Percentiles rank a stretch among this genome's conserved stretches.
phyloP scores from a whole-genome alignment of 805 yeast genomes.

The Metschnikowia amazonensis region DNA sequence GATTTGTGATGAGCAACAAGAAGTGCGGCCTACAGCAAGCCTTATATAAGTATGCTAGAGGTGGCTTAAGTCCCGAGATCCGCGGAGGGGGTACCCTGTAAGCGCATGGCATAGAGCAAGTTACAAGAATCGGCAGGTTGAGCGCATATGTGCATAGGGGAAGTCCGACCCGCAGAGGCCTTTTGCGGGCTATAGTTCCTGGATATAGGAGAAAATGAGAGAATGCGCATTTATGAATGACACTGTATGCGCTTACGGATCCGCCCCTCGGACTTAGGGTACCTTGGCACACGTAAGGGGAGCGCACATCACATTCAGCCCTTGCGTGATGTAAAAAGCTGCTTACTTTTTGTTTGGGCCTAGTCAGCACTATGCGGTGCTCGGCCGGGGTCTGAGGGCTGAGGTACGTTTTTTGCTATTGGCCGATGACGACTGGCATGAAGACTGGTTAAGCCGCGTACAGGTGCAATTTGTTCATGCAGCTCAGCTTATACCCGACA shows the following conservation, averaged over 20 bases:
- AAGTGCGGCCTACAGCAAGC: neutral
- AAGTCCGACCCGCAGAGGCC: neutral
- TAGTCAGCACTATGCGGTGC: no score
- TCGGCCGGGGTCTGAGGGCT: no score
- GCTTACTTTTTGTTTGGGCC: no score
- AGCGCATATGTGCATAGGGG: neutral
- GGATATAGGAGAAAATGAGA: neutral
- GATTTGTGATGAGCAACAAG: neutral
- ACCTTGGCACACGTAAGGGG: no score
- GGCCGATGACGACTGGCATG: neutral
- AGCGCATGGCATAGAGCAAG: conserved; percentile 13
- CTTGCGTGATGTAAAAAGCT: no score
- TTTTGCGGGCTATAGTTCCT: neutral
- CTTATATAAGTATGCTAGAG: neutral
- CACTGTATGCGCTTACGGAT: neutral
- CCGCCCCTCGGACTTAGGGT: neutral
- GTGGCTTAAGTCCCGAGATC: neutral
- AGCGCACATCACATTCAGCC: no score
- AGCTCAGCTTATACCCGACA: neutral
- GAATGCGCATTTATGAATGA: neutral
- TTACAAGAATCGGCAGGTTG: neutral
- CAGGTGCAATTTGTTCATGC: neutral
- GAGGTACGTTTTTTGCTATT: neutral
- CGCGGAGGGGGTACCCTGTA: neutral
- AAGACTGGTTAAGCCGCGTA: neutral